Base-by-base conservation (phyloP, 208 protist species). In the Acanthamoeba sp. region DNA sequence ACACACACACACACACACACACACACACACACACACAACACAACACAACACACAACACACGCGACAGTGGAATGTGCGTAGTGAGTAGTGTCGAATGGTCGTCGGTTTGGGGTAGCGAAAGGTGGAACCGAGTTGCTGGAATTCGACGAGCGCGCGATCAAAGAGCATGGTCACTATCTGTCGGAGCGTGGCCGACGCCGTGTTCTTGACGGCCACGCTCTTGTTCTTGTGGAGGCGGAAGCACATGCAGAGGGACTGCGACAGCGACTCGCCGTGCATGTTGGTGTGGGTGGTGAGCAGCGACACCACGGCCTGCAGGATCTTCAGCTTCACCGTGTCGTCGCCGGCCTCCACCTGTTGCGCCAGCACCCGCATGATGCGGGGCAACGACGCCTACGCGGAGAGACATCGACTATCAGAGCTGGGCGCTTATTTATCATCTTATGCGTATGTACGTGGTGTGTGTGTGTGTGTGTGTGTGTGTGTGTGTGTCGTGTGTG, bases 121-220 rank as follows among this genome's bases (percentile, higher is more conserved):
- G 34, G 20, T 42, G 9, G 42, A 32, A 80, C 66, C 76, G 34
- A 85, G 64, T 10, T 95, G 27, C 29, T 95, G 36, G 40, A 95
- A 89, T 34, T 95, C 93, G n/a, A 48, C n/a, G 32, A 76, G 34
- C 7, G 93, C 71, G 29, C 93, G 40, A 78, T 95, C 93, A 22
- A 95, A 95, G 29, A 95, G 52, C 80, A 95, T 91, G 27, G 93
- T 95, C 52, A 95, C 82, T 18, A 91, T 24, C 55, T 95, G 93
- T 22, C 93, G 24, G 16, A 95, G 55, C 20, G 93, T 91, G 50
- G 93, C 93, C 27, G 93, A 69, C 9, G 93, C 93, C 3, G 93
- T 95, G 40, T 95, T 95, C 64, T 95, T 69, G n/a, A 95, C 48
- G 10, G 93, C 64, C 36, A 80, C 42, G 50, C 69, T 82, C n/a